Evolutionary conservation across 495 filamentous ascomycete genomes (phyloP), one percentile per base, ranked within the genome.

Genomic region (Hypoxylon rickii): DNA sequence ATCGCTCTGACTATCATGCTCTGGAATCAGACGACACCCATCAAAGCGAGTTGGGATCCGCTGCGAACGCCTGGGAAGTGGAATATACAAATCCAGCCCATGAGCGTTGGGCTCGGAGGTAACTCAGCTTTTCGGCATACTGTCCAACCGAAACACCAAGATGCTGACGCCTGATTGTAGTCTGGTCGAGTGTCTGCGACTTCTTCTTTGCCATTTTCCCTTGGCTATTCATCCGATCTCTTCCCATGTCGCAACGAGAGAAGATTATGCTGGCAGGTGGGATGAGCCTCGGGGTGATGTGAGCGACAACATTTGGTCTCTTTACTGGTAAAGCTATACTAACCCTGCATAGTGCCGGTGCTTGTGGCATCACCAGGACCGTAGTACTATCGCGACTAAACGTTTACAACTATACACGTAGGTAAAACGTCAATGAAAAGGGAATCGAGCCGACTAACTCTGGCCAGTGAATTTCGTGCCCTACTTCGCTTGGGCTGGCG

Each of bases 201-300:
- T 72, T 78, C 49, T 66, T 73, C 41, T 74, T 78, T 34, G 75
- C 72, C 20, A 58, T 65, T 7, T 73, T 77, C n/a, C 74, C 74
- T 11, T 77, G 73, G 71, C 29, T 76, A 12, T 72, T 78, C 31
- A 77, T 75, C 24, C 64, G 60, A 51, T 67, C 65, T 6, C 51
- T 77, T 22, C 67, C 66, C 13, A 78, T 78, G 70, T 67, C 70
- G 11, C 62, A 52, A 19, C 49, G 63, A 15, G 76, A 78, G 20
- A 78, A 78, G 54, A 41, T 73, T 17, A 63, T 75, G 44, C 43
- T 77, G 11, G 69, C 70, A 3, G 61, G 70, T 10, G 67, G 74
- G 3, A 77, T 76, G 74, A 74, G 71, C 41, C 56, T 76, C 0
- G 74, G 74, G 15, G 62, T 76, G 15, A 64, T 78, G 74, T 75